Base-by-base conservation (phyloP, 306 rosid species). In the Cucumis cinereus region DNA sequence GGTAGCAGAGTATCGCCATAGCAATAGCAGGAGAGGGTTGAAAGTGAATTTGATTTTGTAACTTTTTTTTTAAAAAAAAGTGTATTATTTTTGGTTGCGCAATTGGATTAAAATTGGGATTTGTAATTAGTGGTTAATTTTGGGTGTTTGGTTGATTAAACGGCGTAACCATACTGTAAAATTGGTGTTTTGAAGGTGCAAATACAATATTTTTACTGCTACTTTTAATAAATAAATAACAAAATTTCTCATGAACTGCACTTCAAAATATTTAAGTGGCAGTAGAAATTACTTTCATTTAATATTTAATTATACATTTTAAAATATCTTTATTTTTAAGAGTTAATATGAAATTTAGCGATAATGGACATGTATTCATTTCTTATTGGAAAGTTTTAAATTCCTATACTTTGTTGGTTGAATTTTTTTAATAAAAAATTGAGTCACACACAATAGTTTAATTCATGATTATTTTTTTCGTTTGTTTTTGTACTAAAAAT, bases 1-100 rank as follows among this genome's bases (percentile, higher is more conserved):
- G 93, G 89, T 68, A 89, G 88, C 83, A 84, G 90, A 82, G 84
- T 80, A 57, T 50, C 87, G 11, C 85, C 81, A 59, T 59, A 77
- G 75, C 45, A 50, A 53, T 14, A 36, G 30, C 23, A 23, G 3
- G 9, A 50, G 10, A 50, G 17, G 14, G 26, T 50, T 2, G 14
- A 52, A 50, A 72, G 22, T 71, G 8, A 30, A 71, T 45, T 23
- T 24, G 41, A 28, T 71, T 71, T 24, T 41, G 26, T n/a, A n/a
- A n/a, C n/a, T n/a, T n/a, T n/a, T n/a, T 26, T 47, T 71, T 49
- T 16, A 49, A 35, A 49, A 28, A 4, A 47, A 43, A 69, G n/a
- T n/a, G 15, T 69, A 45, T 45, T 47, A 15, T 23, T 68, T 43
- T 47, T 70, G 40, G 41, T 70, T 70, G 43, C 56, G 52, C 24